These are phyloP conservation scores for Candida nemodendra DNA, from an alignment of 805 yeast species.

Conservation along the genomic window DNA sequence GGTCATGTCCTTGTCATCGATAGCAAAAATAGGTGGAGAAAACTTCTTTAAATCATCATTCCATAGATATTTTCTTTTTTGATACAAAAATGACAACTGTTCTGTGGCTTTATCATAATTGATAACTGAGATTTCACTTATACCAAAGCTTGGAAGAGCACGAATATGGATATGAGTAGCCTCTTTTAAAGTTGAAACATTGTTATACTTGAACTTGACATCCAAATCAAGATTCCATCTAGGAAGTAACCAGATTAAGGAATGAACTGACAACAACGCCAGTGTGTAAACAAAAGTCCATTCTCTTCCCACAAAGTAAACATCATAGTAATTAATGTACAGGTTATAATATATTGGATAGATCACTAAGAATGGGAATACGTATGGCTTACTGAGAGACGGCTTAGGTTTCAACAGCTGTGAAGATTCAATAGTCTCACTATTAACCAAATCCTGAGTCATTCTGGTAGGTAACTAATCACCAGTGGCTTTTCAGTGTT, in stretches of 20 bases:
- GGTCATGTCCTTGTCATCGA: slow-evolving; percentile 62
- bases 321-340: slow-evolving; percentile 69
- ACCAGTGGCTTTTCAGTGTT: too few species aligned
- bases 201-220: slow-evolving; percentile 63
- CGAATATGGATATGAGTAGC: slow-evolving; percentile 74
- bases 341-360: slow-evolving; percentile 73
- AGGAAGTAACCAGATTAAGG: slow-evolving; percentile 84
- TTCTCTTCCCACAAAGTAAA: slow-evolving; percentile 81
- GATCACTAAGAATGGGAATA: slow-evolving; percentile 74
- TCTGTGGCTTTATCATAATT: slow-evolving; percentile 54
- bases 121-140: slow-evolving; percentile 74
- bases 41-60: slow-evolving; percentile 53
- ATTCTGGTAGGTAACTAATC: slow-evolving; percentile 8
- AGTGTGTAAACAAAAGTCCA: slow-evolving; percentile 94
- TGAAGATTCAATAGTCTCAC: slow-evolving; percentile 69
- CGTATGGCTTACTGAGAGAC: slow-evolving; percentile 63
- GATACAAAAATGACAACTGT: slow-evolving; percentile 73
- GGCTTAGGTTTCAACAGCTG: slow-evolving; percentile 72
- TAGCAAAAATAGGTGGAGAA: slow-evolving; percentile 78
- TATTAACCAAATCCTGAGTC: slow-evolving; percentile 51
- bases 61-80: slow-evolving; percentile 85
- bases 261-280: slow-evolving; percentile 67
- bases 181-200: slow-evolving; percentile 50
- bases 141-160: slow-evolving; percentile 84
- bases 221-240: slow-evolving; percentile 82